phyloP scores from a whole-genome alignment of 331 rosid species.

The Cucumis variabilis region DNA sequence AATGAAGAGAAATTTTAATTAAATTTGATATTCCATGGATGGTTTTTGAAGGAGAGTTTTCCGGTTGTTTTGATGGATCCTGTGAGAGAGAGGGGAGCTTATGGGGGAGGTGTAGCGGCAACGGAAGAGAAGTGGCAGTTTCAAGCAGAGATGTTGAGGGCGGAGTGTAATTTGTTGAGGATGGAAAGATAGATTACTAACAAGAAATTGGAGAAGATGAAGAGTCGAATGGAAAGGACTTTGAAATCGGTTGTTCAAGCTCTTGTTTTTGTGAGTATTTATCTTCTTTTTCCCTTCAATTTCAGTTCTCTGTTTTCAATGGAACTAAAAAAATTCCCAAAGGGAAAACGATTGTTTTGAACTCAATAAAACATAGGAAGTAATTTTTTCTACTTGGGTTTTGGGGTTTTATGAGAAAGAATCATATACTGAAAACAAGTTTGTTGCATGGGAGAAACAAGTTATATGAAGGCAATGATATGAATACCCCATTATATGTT shows the following conservation, averaged over 20 bases:
- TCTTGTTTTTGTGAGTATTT: slow-evolving; percentile 75
- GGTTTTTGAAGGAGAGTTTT: slow-evolving; percentile 34
- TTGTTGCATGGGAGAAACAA: slow-evolving; percentile 67
- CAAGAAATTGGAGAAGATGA: slow-evolving; percentile 65
- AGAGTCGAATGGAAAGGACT: slow-evolving; percentile 59
- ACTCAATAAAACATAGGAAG: background rate
- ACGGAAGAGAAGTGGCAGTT: slow-evolving; percentile 87
- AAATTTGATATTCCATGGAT: no score
- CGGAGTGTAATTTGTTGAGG: slow-evolving; percentile 87
- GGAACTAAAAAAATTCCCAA: background rate
- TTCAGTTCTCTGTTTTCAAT: background rate
- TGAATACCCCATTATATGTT: no score
- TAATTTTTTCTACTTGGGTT: background rate
- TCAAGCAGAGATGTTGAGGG: slow-evolving; percentile 93
- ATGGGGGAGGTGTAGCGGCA: slow-evolving; percentile 14
- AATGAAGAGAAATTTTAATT: no score
- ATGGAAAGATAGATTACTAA: slow-evolving; percentile 87
- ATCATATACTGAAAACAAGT: background rate
- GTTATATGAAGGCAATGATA: slow-evolving; percentile 62
- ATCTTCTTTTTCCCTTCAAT: background rate
- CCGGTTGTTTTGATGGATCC: slow-evolving; percentile 64
- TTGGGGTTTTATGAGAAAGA: background rate
- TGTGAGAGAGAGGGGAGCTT: slow-evolving; percentile 29
- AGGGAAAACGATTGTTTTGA: background rate
- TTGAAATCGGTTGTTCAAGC: slow-evolving; percentile 71